Evolutionary conservation across 2,329 filamentous ascomycete species (phyloP).

Genomic region (Verticillium isaacii): DNA sequence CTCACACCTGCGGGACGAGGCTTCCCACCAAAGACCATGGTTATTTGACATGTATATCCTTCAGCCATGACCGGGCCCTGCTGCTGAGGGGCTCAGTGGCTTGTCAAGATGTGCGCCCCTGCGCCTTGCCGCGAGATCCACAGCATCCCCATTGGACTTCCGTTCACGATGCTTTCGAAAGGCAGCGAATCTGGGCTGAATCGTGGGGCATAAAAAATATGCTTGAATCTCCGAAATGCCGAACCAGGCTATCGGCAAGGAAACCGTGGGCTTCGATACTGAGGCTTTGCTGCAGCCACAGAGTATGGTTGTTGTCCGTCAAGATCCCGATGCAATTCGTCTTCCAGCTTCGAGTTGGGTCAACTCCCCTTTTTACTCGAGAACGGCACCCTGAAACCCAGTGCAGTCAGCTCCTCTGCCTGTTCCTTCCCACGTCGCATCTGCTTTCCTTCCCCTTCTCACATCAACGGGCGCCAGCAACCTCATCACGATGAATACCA

Average conservation of each 20-base stretch:
- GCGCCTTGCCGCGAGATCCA: too few relatives aligned
- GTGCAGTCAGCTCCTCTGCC: too few relatives aligned
- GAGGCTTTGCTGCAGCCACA: neutral
- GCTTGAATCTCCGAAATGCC: neutral
- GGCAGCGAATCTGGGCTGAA: neutral
- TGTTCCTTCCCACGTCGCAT: neutral
- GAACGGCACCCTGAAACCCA: too few relatives aligned
- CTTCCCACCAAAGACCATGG: neutral
- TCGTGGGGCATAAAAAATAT: neutral
- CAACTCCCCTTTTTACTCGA: too few relatives aligned
- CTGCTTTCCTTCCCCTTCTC: neutral
- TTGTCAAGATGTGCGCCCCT: too few relatives aligned
- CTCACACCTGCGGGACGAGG: too few relatives aligned
- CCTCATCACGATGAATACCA: constrained; percentile 9
- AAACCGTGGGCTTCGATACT: neutral
- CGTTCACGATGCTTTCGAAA: neutral
- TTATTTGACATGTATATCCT: too few relatives aligned
- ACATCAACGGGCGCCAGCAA: too few relatives aligned
- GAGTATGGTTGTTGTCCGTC: neutral
- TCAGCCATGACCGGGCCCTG: too few relatives aligned
- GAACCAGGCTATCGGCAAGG: neutral
- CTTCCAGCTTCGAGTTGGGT: neutral
- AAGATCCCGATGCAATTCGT: neutral
- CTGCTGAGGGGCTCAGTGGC: too few relatives aligned
- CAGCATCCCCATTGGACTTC: too few relatives aligned